Percentiles rank a stretch among this genome's conserved stretches.
Conservation (phyloP, 306 rosid species). For the Heteromeles arbutifolia region DNA sequence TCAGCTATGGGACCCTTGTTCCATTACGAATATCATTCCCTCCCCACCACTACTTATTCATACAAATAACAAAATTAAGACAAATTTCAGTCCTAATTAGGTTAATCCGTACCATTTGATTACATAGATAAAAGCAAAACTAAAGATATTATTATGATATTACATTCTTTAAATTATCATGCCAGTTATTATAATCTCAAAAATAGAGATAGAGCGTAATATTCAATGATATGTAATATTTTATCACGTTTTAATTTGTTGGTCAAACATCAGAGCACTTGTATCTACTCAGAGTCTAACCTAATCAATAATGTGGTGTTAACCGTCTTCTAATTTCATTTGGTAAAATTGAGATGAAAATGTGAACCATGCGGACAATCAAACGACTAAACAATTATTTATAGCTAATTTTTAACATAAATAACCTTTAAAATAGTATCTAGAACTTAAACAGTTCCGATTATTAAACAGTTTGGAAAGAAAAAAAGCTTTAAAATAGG, state of each 20-base stretch:
- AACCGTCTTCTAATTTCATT: too few species aligned
- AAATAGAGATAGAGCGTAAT: background rate
- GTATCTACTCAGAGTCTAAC: background rate
- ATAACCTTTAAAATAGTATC: too few species aligned
- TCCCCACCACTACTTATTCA: slow-evolving; percentile 14
- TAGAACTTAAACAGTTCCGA: too few species aligned
- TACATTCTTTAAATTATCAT: slow-evolving; percentile 23
- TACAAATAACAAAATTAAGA: slow-evolving; percentile 13
- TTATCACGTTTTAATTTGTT: slow-evolving; percentile 1
- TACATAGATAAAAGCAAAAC: slow-evolving; percentile 16
- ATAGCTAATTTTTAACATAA: too few species aligned
- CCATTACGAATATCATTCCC: slow-evolving; percentile 5
- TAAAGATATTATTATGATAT: slow-evolving; percentile 27
- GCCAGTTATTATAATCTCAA: background rate
- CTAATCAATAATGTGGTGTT: too few species aligned
- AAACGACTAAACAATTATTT: too few species aligned
- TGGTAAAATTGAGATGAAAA: too few species aligned
- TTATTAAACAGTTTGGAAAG: too few species aligned
- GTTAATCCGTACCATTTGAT: background rate
- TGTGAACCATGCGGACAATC: too few species aligned
- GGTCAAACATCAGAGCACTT: background rate
- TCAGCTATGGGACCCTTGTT: slow-evolving; percentile 3
- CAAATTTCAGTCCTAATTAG: slow-evolving; percentile 4
- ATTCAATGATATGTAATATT: background rate
- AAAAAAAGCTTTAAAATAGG: too few species aligned